phyloP scores from a whole-genome alignment of 371 early-diverging fungal species.

The Mucor lusitanicus region DNA sequence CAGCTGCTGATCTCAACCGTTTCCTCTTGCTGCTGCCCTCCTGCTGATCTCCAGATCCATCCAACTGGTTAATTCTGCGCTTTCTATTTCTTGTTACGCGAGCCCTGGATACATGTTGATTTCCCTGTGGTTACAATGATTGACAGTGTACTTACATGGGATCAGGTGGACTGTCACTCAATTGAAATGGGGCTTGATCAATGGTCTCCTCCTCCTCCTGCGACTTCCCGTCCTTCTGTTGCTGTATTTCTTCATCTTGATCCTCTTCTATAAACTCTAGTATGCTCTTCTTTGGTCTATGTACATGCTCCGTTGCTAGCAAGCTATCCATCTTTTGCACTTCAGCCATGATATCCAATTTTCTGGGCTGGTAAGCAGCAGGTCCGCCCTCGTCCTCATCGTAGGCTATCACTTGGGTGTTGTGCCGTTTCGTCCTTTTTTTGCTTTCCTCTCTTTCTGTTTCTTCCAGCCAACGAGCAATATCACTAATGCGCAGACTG shows the following conservation, averaged over 20 bases:
- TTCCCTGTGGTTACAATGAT: not conserved
- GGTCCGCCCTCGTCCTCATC: not conserved
- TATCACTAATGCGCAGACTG: constrained; percentile 22
- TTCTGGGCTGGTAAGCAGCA: constrained; percentile 13
- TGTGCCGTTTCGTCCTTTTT: not conserved
- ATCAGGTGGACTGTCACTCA: constrained; percentile 33
- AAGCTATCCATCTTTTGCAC: constrained; percentile 4
- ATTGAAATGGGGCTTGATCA: constrained; percentile 11
- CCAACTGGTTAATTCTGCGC: constrained; percentile 45
- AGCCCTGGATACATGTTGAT: not conserved
- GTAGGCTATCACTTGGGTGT: not conserved
- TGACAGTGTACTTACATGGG: not conserved
- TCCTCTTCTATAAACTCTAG: not conserved
- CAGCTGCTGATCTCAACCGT: not conserved
- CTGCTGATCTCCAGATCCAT: constrained; percentile 48
- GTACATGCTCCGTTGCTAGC: not conserved
- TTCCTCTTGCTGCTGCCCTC: not conserved
- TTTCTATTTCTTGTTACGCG: not conserved
- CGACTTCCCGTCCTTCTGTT: not conserved
- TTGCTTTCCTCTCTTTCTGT: not conserved
- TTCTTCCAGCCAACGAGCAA: constrained; percentile 20
- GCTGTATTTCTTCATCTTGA: not conserved
- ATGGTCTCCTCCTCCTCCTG: not conserved
- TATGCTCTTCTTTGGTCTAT: not conserved
- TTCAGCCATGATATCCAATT: constrained; percentile 29